These are phyloP conservation scores for Colletotrichum sidae DNA, from an alignment of 2,329 filamentous ascomycete species.

Conservation along the genomic window DNA sequence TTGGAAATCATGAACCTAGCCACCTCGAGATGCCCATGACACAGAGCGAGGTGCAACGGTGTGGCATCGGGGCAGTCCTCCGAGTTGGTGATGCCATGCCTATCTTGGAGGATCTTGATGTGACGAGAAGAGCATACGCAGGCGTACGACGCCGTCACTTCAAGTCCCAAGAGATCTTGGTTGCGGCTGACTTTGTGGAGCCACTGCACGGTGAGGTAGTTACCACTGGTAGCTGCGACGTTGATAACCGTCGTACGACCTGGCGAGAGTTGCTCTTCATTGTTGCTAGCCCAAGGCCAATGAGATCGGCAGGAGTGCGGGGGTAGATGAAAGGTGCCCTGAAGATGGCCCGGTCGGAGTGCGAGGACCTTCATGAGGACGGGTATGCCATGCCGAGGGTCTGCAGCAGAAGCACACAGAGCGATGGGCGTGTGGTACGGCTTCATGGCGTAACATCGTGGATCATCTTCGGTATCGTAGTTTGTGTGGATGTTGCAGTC, in stretches of 20 bases:
- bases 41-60: conserved; percentile 6
- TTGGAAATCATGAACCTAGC: conserved; percentile 7
- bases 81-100: conserved; percentile 5
- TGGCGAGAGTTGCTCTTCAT: neutral
- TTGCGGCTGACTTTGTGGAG: conserved; percentile 7
- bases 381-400: neutral
- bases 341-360: conserved; percentile 8
- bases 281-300: conserved; percentile 7
- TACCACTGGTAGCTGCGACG: conserved; percentile 4
- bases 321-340: conserved; percentile 16
- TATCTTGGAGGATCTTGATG: neutral
- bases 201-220: conserved; percentile 5
- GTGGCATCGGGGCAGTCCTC: conserved; percentile 18
- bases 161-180: conserved; percentile 2
- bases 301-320: conserved; percentile 8
- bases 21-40: conserved; percentile 4
- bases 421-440: conserved; percentile 3
- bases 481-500: conserved; percentile 15
- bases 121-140: conserved; percentile 11
- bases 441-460: neutral
- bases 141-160: conserved; percentile 12
- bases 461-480: conserved; percentile 2
- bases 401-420: conserved; percentile 7
- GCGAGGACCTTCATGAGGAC: conserved; percentile 14
- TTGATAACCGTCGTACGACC: conserved; percentile 11